Evolutionary conservation across 2,329 filamentous ascomycete genomes (phyloP).

Genomic region (Endoconidiophora laricicola): DNA sequence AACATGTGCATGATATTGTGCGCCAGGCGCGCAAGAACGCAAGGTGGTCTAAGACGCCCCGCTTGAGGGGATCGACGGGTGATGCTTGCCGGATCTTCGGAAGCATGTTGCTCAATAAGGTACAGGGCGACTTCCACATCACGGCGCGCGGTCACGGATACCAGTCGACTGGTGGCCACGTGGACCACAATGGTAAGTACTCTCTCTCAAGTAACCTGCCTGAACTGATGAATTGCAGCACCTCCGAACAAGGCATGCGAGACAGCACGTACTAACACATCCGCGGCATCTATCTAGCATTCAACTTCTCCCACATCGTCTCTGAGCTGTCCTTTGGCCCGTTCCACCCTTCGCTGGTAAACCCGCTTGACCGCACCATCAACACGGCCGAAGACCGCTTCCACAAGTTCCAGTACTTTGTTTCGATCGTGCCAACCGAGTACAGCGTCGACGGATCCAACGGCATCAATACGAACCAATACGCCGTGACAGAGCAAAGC

Average conservation of each 20-base stretch:
- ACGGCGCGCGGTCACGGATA: conserved; percentile 95
- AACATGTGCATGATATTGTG: conserved; percentile 85
- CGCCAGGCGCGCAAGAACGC: conserved; percentile 46
- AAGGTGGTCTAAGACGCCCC: conserved; percentile 62
- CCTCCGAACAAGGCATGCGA: too few relatives aligned
- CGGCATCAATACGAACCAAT: conserved; percentile 73
- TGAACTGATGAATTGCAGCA: too few relatives aligned
- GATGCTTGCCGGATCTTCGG: conserved; percentile 85
- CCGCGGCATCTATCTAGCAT: conserved; percentile 29
- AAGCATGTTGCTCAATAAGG: conserved; percentile 82
- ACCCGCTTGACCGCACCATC: conserved; percentile 85
- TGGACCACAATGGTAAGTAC: conserved; percentile 61
- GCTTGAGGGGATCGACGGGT: conserved; percentile 32
- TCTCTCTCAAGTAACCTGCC: not conserved
- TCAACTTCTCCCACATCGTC: conserved; percentile 97
- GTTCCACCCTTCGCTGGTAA: conserved; percentile 86
- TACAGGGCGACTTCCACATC: conserved; percentile 96
- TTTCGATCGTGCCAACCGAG: conserved; percentile 85
- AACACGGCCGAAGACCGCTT: conserved; percentile 62
- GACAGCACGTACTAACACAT: not conserved
- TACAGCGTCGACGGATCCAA: conserved; percentile 47
- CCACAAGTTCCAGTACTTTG: conserved; percentile 95
- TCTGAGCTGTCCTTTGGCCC: conserved; percentile 91
- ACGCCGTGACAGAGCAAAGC: conserved; percentile 85
- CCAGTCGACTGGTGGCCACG: conserved; percentile 54